Conservation (phyloP, 2,329 filamentous ascomycete genomes). For the Fusarium zealandicum region DNA sequence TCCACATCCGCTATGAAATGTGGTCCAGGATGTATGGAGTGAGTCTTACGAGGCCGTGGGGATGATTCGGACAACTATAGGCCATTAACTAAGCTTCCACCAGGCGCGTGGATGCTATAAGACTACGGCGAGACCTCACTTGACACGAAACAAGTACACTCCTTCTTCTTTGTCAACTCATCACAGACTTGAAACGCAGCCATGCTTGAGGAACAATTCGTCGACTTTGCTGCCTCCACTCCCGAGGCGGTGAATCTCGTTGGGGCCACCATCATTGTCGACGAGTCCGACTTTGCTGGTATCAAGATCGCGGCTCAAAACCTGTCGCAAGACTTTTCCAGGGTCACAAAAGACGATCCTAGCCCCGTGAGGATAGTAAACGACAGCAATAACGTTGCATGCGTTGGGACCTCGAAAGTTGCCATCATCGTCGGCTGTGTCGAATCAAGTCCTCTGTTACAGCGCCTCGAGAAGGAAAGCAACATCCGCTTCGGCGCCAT, state of each 20-base stretch:
- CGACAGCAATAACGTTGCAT: background rate
- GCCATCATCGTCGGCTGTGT: conserved; percentile 12
- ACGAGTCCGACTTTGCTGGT: conserved; percentile 15
- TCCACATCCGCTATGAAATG: too few species aligned
- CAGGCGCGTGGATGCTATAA: background rate
- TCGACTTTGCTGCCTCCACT: conserved; percentile 1
- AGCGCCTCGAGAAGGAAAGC: background rate
- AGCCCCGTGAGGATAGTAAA: background rate
- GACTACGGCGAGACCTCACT: background rate
- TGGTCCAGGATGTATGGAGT: too few species aligned
- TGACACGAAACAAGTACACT: too few species aligned
- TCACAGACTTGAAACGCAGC: background rate
- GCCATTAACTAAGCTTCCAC: too few species aligned
- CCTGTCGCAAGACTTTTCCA: conserved; percentile 19
- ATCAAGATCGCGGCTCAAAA: conserved; percentile 22
- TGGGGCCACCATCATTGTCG: conserved; percentile 18
- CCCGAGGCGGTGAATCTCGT: conserved; percentile 8
- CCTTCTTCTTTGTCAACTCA: background rate
- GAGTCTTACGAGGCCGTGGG: too few species aligned
- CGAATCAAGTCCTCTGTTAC: conserved; percentile 4
- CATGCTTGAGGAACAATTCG: conserved; percentile 25
- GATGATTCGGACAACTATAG: background rate
- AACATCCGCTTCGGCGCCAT: background rate
- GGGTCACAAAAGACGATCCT: conserved; percentile 1
- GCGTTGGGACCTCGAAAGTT: background rate